Base-by-base conservation (phyloP, 1,284 basidiomycete genomes). In the Vanrija sp. region DNA sequence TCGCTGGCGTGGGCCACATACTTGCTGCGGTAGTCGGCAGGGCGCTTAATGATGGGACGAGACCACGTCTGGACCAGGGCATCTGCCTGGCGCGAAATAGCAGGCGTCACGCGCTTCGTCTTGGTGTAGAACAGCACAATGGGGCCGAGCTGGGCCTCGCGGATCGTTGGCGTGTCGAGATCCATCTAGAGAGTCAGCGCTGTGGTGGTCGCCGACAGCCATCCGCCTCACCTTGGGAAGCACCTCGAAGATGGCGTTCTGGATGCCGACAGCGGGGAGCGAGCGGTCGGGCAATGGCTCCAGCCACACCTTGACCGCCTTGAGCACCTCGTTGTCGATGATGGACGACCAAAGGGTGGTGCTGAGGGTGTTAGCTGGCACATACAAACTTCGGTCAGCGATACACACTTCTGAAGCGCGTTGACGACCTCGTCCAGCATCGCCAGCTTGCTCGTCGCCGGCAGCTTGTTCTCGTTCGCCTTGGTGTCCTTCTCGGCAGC, bases 111-210 rank as follows among this genome's bases (percentile, higher is more conserved):
- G 49, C 91, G 87, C 72, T 87, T 89, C 38, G 76, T 75, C 72
- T 94, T 91, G 28, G 91, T 95, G 82, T 98, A 98, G 78, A 98
- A 98, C 18, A 97, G 81, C 18, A 98, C 82, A 61, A 98, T 83
- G 56, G 88, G 87, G n/a, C 95, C 95, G 6, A 99, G 82, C 0
- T 86, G 85, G 4, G 89, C 90, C 75, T 95, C 91, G 74, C 95
- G 95, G 65, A 99, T 86, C 15, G 91, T 90, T 48, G 86, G 79
- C 18, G 87, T 87, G 77, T 98, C 95, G 68, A 98, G 93, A 65
- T 89, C 87, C 87, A 98, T 91, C 34, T 34, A 12, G 5, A 34
- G 9, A 5, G 34, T 34, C 34, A 34, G 79, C 78, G 60, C 34
- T 34, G 40, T 14, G n/a, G 18, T 19, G n/a, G 14, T 34, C 9